Conservation (phyloP, 768 basidiomycete genomes). For the Inosperma sp. region DNA sequence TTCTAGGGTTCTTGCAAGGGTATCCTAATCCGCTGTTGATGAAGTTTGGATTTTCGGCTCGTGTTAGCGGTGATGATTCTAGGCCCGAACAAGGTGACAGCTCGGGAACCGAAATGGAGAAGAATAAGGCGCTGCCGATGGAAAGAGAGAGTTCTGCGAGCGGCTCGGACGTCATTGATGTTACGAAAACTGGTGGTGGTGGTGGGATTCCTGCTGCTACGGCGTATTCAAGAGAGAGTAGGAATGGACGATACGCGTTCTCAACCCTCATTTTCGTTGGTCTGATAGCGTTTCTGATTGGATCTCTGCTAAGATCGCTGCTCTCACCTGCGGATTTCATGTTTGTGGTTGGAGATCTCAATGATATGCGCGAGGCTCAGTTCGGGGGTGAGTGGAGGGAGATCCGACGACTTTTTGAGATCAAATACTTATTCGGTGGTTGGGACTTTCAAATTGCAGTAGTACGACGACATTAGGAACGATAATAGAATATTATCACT, state of each 20-base stretch:
- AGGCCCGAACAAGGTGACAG: background rate
- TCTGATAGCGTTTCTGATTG: conserved; percentile 86
- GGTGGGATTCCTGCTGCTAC: background rate
- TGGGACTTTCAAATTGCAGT: conserved; percentile 89
- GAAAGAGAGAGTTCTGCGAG: conserved; percentile 2
- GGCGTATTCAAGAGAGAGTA: background rate
- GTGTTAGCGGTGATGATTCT: background rate
- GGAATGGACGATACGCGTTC: conserved; percentile 31
- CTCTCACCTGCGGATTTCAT: conserved; percentile 90
- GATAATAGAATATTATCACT: conserved; percentile 11
- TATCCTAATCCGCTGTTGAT: conserved; percentile 53
- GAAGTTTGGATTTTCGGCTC: conserved; percentile 38
- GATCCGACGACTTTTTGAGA: conserved; percentile 73
- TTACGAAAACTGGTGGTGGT: too few relatives aligned
- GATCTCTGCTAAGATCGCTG: conserved; percentile 83
- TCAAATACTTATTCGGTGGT: conserved; percentile 75
- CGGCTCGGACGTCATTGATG: conserved; percentile 4
- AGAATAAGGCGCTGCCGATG: background rate
- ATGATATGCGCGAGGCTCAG: conserved; percentile 46
- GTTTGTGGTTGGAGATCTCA: conserved; percentile 60
- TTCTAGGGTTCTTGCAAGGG: conserved; percentile 57
- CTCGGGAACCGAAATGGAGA: background rate
- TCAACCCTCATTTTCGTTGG: conserved; percentile 70
- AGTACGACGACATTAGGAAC: conserved; percentile 60
- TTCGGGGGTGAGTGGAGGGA: conserved; percentile 69